Evolutionary conservation across 2,329 filamentous ascomycete species (phyloP).

Genomic region (Cladophialophora exuberans): DNA sequence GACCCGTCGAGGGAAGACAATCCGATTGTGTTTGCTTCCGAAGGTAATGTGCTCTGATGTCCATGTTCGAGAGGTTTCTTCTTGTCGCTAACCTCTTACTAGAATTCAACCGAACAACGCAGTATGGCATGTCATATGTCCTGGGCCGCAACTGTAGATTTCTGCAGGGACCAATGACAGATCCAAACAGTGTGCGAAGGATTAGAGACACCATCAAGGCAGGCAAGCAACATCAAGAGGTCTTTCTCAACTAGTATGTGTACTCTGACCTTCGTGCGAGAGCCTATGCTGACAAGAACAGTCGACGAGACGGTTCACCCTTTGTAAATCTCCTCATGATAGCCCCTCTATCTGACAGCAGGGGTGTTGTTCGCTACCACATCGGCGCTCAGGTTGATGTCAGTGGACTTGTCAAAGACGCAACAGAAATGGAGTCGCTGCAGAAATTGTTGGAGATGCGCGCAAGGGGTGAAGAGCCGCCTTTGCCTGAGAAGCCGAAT

Average conservation of each 20-base stretch:
- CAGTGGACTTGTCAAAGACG: constrained; percentile 68
- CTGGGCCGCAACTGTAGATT: constrained; percentile 79
- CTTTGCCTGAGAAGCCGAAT: constrained; percentile 30
- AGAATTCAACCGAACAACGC: constrained; percentile 75
- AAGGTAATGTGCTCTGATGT: constrained; percentile 54
- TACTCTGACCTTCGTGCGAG: too few relatives aligned
- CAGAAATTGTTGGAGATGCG: constrained; percentile 49
- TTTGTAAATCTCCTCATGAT: constrained; percentile 79
- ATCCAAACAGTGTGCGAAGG: constrained; percentile 63
- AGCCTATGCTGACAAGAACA: constrained; percentile 34
- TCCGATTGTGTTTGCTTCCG: constrained; percentile 76
- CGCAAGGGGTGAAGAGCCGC: constrained; percentile 36
- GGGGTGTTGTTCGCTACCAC: constrained; percentile 68
- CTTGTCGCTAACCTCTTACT: constrained; percentile 10
- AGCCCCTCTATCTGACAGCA: constrained; percentile 70
- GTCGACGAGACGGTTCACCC: constrained; percentile 72
- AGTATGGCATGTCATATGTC: constrained; percentile 73
- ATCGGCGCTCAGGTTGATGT: constrained; percentile 75
- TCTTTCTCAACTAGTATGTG: constrained; percentile 73
- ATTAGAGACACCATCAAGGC: constrained; percentile 63
- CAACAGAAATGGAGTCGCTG: constrained; percentile 66
- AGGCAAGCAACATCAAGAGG: constrained; percentile 72
- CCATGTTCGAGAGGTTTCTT: not conserved
- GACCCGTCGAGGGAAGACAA: constrained; percentile 75
- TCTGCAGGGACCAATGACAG: constrained; percentile 74